Conservation (phyloP, 805 yeast genomes). For the Yamadazyma insecticola region DNA sequence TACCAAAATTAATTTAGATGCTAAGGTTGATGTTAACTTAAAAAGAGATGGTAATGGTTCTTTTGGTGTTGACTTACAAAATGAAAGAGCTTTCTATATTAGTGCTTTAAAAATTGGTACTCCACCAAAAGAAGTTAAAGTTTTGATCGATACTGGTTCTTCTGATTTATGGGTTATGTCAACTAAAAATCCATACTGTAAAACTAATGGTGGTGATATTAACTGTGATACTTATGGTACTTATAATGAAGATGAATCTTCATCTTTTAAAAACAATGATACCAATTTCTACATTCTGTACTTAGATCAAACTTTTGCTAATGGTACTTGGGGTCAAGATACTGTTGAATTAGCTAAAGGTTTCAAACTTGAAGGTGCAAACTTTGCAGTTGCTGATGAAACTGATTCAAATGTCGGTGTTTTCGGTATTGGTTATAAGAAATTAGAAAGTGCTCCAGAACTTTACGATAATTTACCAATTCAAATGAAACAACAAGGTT, state of each 20-base stretch:
- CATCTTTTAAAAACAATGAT: slow-evolving; percentile 28
- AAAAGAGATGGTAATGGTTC: slow-evolving; percentile 5
- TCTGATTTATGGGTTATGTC: slow-evolving; percentile 41
- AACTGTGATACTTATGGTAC: slow-evolving; percentile 29
- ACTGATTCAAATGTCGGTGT: slow-evolving; percentile 17
- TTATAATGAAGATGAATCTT: slow-evolving; percentile 29
- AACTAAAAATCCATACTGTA: slow-evolving; percentile 19
- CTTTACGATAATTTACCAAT: slow-evolving; percentile 32
- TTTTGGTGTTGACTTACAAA: slow-evolving; percentile 10
- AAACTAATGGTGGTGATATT: slow-evolving; percentile 17
- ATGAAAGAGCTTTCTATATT: slow-evolving; percentile 27
- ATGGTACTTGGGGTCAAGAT: slow-evolving; percentile 17
- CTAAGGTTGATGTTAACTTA: too few species aligned
- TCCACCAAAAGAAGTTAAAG: slow-evolving; percentile 21
- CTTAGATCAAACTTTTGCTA: slow-evolving; percentile 45
- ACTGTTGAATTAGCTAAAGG: slow-evolving; percentile 11
- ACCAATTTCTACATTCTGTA: slow-evolving; percentile 40
- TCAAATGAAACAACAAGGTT: slow-evolving; percentile 30
- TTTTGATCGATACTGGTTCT: slow-evolving; percentile 39
- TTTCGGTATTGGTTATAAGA: slow-evolving; percentile 15
- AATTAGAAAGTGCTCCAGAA: slow-evolving; percentile 8
- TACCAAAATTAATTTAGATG: not conserved
- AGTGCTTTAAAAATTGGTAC: slow-evolving; percentile 26
- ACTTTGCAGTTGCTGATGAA: slow-evolving; percentile 17
- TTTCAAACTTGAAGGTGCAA: slow-evolving; percentile 11